These are phyloP conservation scores for Euphorbia neoarborescens DNA, from an alignment of 441 rosid species.

Conservation along the genomic window DNA sequence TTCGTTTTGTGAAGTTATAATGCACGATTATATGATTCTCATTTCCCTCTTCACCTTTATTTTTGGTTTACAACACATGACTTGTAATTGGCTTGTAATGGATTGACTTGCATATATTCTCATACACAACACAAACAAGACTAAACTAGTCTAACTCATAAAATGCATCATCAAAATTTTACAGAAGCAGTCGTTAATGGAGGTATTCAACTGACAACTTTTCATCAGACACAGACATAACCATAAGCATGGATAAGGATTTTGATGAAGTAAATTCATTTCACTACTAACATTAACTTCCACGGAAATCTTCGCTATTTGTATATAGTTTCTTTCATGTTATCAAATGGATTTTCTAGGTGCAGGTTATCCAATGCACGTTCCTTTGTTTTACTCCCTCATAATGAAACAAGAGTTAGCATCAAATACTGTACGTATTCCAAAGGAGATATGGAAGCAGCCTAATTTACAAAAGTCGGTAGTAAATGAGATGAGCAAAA, in stretches of 20 bases:
- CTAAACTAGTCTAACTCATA: background rate
- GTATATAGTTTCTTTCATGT: background rate
- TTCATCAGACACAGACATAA: background rate
- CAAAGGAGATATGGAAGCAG: background rate
- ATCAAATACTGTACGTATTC: background rate
- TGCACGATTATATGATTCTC: background rate
- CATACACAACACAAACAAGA: background rate
- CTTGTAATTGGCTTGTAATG: too few relatives aligned
- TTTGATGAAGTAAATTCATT: background rate
- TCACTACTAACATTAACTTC: background rate
- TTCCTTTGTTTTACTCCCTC: too few relatives aligned
- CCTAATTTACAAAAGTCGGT: background rate
- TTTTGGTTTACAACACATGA: too few relatives aligned
- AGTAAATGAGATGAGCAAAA: slow-evolving; percentile 6
- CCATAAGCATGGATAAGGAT: background rate
- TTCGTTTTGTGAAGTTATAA: background rate
- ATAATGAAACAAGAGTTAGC: background rate
- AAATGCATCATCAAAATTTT: background rate
- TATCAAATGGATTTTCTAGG: background rate
- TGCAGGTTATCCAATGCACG: background rate
- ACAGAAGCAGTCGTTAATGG: background rate
- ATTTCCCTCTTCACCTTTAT: background rate
- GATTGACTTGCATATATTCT: too few relatives aligned
- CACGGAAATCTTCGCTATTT: too few relatives aligned
- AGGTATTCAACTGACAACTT: background rate